A percentile compares a stretch with the other conserved stretches of the same genome.
Evolutionary conservation across 305 asterid species (phyloP).

Genomic region (Ruellia speciosa): DNA sequence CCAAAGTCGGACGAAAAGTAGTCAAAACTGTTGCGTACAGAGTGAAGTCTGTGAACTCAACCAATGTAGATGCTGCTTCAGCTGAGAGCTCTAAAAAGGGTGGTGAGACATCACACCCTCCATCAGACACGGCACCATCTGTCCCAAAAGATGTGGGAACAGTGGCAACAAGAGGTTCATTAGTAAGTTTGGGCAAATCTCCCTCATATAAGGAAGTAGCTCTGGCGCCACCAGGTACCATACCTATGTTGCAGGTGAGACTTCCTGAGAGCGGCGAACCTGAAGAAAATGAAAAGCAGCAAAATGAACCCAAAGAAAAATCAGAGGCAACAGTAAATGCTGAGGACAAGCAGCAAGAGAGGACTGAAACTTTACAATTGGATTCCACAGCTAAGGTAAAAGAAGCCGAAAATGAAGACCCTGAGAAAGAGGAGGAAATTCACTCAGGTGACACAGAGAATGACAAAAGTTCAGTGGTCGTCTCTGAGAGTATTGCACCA

Average conservation of each 20-base stretch:
- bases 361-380: conserved; percentile 24
- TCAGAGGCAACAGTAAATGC: conserved; percentile 26
- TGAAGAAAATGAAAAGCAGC: conserved; percentile 39
- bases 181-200: conserved; percentile 80
- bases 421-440: conserved; percentile 34
- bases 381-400: conserved; percentile 29
- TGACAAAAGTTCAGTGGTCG: conserved; percentile 30
- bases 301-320: conserved; percentile 27
- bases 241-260: conserved; percentile 62
- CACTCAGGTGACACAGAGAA: conserved; percentile 25
- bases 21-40: conserved; percentile 80
- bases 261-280: conserved; percentile 40
- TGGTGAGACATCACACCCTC: conserved; percentile 35
- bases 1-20: conserved; percentile 67
- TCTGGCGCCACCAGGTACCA: conserved; percentile 92
- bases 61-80: conserved; percentile 37
- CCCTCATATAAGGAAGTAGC: conserved; percentile 99
- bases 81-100: conserved; percentile 39
- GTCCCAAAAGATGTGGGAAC: conserved; percentile 45
- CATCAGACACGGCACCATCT: conserved; percentile 39
- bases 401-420: conserved; percentile 40
- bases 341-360: conserved; percentile 37
- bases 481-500: conserved; percentile 27
- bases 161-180: conserved; percentile 54
- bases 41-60: conserved; percentile 66